Evolutionary conservation across 208 protist species (phyloP).

Genomic region (Leishmania braziliensis): DNA sequence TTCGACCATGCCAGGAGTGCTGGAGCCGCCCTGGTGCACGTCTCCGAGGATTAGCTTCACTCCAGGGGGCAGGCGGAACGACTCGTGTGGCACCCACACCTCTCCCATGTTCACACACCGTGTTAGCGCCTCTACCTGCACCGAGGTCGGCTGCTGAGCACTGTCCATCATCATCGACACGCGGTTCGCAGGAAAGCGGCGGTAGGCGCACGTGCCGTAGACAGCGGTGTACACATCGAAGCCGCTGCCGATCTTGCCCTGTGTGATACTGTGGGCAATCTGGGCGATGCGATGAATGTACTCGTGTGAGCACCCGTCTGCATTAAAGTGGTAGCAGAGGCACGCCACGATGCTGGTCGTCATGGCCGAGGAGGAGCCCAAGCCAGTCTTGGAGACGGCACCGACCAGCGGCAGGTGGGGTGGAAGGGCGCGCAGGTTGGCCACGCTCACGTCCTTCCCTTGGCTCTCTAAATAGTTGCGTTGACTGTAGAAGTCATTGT

Average conservation of each 20-base stretch:
- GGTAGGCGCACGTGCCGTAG: conserved; percentile 94
- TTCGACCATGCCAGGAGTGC: conserved; percentile 95
- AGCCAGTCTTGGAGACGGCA: conserved; percentile 93
- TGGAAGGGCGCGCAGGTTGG: conserved; percentile 66
- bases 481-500: conserved; percentile 95
- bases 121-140: conserved; percentile 46
- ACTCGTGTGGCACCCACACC: conserved; percentile 69
- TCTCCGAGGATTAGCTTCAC: conserved; percentile 91
- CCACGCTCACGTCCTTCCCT: conserved; percentile 49
- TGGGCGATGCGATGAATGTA: conserved; percentile 93
- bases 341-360: conserved; percentile 91
- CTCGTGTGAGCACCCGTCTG: conserved; percentile 34
- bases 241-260: conserved; percentile 96
- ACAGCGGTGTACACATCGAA: conserved; percentile 97
- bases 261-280: conserved; percentile 93
- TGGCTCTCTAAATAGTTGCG: conserved; percentile 76
- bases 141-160: conserved; percentile 36
- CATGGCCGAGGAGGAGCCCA: conserved; percentile 94
- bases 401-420: conserved; percentile 72
- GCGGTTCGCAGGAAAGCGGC: conserved; percentile 72
- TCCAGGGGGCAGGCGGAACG: conserved; percentile 78
- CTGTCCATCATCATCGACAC: conserved; percentile 62
- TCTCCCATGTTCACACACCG: conserved; percentile 50
- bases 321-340: conserved; percentile 62
- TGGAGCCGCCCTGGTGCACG: conserved; percentile 88